Evolutionary conservation across 148 eudicot genomes (phyloP), one percentile per base, ranked within the genome.

Genomic region (Cornus kousa): DNA sequence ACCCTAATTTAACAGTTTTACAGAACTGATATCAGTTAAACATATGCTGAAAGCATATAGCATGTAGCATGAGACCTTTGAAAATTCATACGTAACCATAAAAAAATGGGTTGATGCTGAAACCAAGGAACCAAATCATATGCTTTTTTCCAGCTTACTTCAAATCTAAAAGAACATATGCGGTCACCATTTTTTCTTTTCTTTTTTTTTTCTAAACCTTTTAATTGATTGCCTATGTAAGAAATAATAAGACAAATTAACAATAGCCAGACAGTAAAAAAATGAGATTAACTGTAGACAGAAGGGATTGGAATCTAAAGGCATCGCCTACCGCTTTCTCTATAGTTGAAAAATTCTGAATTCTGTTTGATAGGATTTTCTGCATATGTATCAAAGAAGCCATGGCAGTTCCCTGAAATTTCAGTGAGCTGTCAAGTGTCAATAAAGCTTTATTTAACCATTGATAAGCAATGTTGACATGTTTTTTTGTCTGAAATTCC

Each of bases 381-480:
- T 87, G 95, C 98, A 95, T 95, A 82, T 95, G 99, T 40, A 89
- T 85, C 87, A 95, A 82, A 20, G 99, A 95, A 75, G 97, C 94
- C 95, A 95, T 83, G 77, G 99, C 99, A 76, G 99, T 95, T 80
- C 99, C 99, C 97, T 93, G 88, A 79, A 72, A 85, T 68, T 71
- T 5, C 7, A 80, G 16, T 23, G 37, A 35, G 37, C 37, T 35
- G 37, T 35, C 24, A 23, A 62, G 71, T 28, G 5, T 74, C 33
- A 75, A n/a, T 17, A 76, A 72, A 39, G 53, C 57, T 50, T 76
- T n/a, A 60, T 67, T 12, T 70, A 5, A 40, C 17, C 40, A 19
- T 73, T 24, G 67, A 73, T 48, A 73, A 68, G 32, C 67, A 2
- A 35, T 35, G 37, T 35, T 35, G 37, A 35, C 37, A 35, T 35